Evolutionary conservation across 1,284 basidiomycete genomes (phyloP).

Genomic region (Cutaneotrichosporon cutaneum): DNA sequence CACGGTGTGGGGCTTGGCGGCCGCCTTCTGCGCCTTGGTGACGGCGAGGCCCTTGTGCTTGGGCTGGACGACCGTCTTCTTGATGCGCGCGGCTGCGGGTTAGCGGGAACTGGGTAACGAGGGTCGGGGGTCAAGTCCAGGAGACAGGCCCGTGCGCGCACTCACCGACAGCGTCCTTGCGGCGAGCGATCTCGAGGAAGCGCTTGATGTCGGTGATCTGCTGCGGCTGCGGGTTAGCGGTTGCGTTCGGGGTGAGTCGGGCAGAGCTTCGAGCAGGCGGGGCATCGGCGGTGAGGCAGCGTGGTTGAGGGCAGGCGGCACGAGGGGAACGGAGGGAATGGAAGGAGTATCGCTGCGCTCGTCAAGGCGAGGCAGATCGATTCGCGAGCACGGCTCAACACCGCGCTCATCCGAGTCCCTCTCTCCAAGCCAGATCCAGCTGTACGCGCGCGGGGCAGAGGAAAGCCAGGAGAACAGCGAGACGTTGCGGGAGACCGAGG

Average conservation of each 20-base stretch:
- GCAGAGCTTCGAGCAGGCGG: not conserved
- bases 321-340: no score
- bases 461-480: no score
- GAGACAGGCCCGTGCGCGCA: not conserved
- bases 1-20: conserved; percentile 68
- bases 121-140: not conserved
- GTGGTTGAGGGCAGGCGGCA: no score
- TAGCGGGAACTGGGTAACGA: not conserved
- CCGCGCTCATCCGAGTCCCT: no score
- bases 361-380: no score
- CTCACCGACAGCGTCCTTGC: conserved; percentile 57
- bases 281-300: no score
- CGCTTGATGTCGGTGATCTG: conserved; percentile 98
- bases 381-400: no score
- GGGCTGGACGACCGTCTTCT: conserved; percentile 70
- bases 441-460: no score
- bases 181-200: conserved; percentile 94
- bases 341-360: no score
- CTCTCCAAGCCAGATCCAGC: no score
- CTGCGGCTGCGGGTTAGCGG: conserved; percentile 68
- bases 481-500: no score
- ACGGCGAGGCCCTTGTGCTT: conserved; percentile 28
- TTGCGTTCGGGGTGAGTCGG: not conserved
- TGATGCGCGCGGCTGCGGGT: conserved; percentile 82
- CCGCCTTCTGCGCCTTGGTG: conserved; percentile 51